Percentiles rank a stretch among this genome's conserved stretches.
phyloP scores from a whole-genome alignment of 176 grass and related monocot genomes.

The Oryza coarctata region DNA sequence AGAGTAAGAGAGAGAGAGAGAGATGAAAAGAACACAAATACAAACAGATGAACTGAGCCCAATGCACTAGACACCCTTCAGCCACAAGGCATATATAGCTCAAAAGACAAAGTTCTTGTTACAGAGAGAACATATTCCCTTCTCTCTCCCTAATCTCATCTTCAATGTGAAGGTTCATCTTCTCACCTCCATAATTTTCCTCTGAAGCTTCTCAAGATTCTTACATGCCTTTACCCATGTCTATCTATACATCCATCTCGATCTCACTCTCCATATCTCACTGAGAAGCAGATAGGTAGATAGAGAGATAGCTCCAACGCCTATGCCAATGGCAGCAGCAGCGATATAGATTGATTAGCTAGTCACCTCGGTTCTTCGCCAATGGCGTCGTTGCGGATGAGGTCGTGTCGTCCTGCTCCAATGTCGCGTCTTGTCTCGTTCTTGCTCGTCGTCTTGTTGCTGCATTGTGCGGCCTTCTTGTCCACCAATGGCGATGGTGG shows the following conservation, averaged over 20 bases:
- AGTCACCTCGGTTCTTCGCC: background rate
- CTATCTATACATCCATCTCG: background rate
- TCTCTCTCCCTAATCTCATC: slow-evolving; percentile 8
- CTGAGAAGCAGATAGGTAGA: background rate
- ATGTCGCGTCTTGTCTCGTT: slow-evolving; percentile 19
- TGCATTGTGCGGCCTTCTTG: background rate
- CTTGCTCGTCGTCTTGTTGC: slow-evolving; percentile 13
- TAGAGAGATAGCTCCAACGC: background rate
- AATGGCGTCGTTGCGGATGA: slow-evolving; percentile 36
- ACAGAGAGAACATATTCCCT: slow-evolving; percentile 58
- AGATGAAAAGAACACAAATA: slow-evolving; percentile 14
- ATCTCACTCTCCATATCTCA: too few relatives aligned
- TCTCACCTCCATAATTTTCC: slow-evolving; percentile 42
- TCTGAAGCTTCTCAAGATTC: slow-evolving; percentile 92
- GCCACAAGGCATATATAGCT: slow-evolving; percentile 64
- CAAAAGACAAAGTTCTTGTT: slow-evolving; percentile 49
- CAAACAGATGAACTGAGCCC: slow-evolving; percentile 13
- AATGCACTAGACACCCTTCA: slow-evolving; percentile 50
- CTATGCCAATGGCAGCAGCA: background rate
- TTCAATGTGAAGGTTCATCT: slow-evolving; percentile 63
- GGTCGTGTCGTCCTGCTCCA: background rate
- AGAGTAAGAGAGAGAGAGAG: slow-evolving; percentile 11
- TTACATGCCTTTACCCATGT: slow-evolving; percentile 40
- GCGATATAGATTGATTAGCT: background rate
- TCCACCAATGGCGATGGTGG: background rate